phyloP scores from a whole-genome alignment of 1,284 basidiomycete genomes.

The Athelia sp. region DNA sequence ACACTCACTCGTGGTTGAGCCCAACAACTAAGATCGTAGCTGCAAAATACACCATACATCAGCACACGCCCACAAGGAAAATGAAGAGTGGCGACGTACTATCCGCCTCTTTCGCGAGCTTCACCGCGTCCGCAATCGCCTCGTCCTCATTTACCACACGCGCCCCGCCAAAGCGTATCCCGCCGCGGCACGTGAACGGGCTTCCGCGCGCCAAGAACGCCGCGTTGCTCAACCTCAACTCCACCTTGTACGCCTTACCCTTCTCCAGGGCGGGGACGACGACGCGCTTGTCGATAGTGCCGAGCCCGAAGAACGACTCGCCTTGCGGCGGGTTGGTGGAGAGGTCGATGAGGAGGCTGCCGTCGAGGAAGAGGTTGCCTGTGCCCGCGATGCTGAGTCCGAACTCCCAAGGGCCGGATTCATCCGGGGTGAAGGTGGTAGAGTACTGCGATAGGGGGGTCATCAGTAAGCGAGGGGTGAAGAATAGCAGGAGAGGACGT shows the following conservation, averaged over 20 bases:
- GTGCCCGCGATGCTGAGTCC: slow-evolving; percentile 41
- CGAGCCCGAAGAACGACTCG: slow-evolving; percentile 33
- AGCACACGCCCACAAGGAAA: neutral
- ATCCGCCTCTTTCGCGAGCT: slow-evolving; percentile 36
- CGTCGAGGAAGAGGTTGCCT: slow-evolving; percentile 46
- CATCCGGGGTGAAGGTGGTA: slow-evolving; percentile 35
- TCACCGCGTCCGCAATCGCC: slow-evolving; percentile 36
- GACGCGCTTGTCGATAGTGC: slow-evolving; percentile 31
- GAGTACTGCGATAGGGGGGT: slow-evolving; percentile 23
- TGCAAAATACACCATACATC: slow-evolving; percentile 11
- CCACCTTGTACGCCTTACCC: slow-evolving; percentile 29
- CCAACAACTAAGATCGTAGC: slow-evolving; percentile 42
- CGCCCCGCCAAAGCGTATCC: slow-evolving; percentile 39
- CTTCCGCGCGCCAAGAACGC: slow-evolving; percentile 25
- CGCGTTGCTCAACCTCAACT: slow-evolving; percentile 30
- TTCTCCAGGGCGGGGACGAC: slow-evolving; percentile 30
- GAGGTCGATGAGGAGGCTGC: slow-evolving; percentile 43
- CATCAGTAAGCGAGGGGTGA: slow-evolving; percentile 6
- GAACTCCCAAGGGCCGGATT: slow-evolving; percentile 39
- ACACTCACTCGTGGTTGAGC: slow-evolving; percentile 38
- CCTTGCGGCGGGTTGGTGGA: slow-evolving; percentile 22
- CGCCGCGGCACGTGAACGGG: slow-evolving; percentile 36
- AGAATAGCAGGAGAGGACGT: slow-evolving; percentile 10
- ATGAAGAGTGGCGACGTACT: slow-evolving; percentile 20
- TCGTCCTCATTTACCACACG: slow-evolving; percentile 26